Evolutionary conservation across 306 rosid species (phyloP), one percentile per base, ranked within the genome.

Genomic region (Castanopsis chinensis): DNA sequence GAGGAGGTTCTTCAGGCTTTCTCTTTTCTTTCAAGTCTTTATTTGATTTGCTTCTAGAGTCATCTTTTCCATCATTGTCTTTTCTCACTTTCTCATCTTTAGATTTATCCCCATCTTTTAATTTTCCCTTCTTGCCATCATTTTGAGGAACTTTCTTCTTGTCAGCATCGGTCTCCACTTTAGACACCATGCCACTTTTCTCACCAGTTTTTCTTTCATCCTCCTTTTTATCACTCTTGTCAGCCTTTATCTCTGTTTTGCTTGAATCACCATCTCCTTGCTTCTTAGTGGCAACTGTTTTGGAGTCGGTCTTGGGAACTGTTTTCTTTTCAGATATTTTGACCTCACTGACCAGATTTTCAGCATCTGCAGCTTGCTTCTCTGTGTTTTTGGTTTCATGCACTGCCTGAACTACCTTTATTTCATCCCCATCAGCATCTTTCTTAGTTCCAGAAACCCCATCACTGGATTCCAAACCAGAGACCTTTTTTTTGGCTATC

Each of bases 1-100:
- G 93, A 77, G 98, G 99, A 88, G 91, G 91, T 82, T 96, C 99
- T 79, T 92, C 99, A 76, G 88, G 74, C 87, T 88, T 95, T 74
- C 77, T 91, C 84, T 85, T 91, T 72, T 93, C 99, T 82, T 93
- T 93, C 74, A 79, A 69, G 72, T 91, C 96, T 76, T 84, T 95
- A 84, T 73, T 87, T 75, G 89, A 78, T 87, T 92, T 93, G 89
- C 83, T 82, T 86, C 85, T 91, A 73, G 88, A 80, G 57, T 85
- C 97, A 72, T 86, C 93, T 73, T 89, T 92, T 11, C 83, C 90
- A 77, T 79, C 86, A 54, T 71, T 90, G 32, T 81, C 93, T 68
- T 85, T 88, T 59, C 82, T 85, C 73, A 76, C 89, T 82, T 86
- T 91, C 73, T 80, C 93, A 67, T 86, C 97, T 90, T 89, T 90